phyloP scores from a whole-genome alignment of 1,284 basidiomycete genomes.

The Thecaphora thlaspeos region DNA sequence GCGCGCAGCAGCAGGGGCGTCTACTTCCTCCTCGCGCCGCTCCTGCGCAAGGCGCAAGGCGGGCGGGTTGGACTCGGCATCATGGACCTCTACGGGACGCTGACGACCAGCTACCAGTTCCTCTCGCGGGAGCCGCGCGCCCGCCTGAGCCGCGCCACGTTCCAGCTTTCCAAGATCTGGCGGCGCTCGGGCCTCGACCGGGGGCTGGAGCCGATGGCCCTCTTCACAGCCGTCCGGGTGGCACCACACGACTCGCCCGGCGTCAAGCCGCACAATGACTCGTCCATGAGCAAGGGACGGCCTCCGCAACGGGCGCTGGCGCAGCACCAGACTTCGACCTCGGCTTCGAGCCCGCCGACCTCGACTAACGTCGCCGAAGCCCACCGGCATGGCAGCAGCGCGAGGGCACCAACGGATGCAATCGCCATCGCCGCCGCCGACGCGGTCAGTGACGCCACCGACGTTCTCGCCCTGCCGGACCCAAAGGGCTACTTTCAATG shows the following conservation, averaged over 20 bases:
- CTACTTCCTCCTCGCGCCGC: constrained; percentile 51
- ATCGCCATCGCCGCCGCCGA: neutral
- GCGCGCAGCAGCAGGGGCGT: constrained; percentile 43
- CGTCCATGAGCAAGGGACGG: constrained; percentile 30
- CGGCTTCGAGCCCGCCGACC: neutral
- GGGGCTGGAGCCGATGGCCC: constrained; percentile 41
- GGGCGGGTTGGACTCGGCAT: constrained; percentile 48
- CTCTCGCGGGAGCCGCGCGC: constrained; percentile 39
- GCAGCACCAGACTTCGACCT: constrained; percentile 27
- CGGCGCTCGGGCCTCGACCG: constrained; percentile 24
- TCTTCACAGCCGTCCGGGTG: constrained; percentile 49
- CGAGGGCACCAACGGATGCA: too few relatives aligned
- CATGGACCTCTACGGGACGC: constrained; percentile 55
- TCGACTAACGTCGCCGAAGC: neutral
- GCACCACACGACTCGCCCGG: constrained; percentile 23
- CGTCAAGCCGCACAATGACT: constrained; percentile 25
- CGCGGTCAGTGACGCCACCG: neutral
- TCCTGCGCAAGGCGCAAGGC: constrained; percentile 44
- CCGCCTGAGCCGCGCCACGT: constrained; percentile 43
- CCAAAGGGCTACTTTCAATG: constrained; percentile 49
- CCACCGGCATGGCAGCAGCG: too few relatives aligned
- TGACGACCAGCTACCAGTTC: constrained; percentile 46
- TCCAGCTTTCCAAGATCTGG: constrained; percentile 52
- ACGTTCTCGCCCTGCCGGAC: constrained; percentile 8
- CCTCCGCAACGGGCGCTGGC: constrained; percentile 28